These are phyloP conservation scores for Flammula alnicola DNA, from an alignment of 1,284 basidiomycete species.

Conservation along the genomic window DNA sequence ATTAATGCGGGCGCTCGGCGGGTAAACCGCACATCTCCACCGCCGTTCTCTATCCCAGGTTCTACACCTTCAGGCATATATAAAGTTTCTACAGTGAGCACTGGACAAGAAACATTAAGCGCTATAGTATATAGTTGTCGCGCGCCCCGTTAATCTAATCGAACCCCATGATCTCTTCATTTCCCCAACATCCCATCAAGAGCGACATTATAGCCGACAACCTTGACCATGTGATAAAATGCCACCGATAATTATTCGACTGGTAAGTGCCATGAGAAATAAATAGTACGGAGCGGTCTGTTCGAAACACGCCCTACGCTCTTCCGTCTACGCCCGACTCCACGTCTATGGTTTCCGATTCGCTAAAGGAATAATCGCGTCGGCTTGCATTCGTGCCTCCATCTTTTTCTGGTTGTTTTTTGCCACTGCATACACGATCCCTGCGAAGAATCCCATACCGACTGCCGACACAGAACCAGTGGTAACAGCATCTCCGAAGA, in stretches of 20 bases:
- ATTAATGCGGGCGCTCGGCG: conserved; percentile 27
- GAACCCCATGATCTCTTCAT: no score
- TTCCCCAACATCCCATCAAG: conserved; percentile 3
- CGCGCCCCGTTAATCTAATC: neutral
- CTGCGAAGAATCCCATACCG: conserved; percentile 89
- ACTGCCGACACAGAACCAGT: conserved; percentile 90
- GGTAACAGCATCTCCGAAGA: conserved; percentile 91
- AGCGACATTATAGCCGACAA: no score
- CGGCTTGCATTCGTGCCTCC: conserved; percentile 52
- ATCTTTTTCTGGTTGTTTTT: conserved; percentile 86
- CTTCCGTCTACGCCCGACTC: conserved; percentile 10
- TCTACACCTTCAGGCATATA: neutral
- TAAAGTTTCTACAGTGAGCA: neutral
- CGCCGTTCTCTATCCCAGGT: conserved; percentile 5
- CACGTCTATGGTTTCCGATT: conserved; percentile 48
- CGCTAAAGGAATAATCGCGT: conserved; percentile 62
- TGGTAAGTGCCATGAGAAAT: conserved; percentile 5
- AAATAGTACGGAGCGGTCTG: conserved; percentile 11
- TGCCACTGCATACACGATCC: conserved; percentile 87
- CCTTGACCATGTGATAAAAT: conserved; percentile 14
- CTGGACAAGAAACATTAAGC: neutral
- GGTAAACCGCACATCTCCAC: conserved; percentile 30
- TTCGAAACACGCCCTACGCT: neutral
- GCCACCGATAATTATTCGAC: no score
- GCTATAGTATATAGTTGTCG: neutral